Evolutionary conservation across 2,329 filamentous ascomycete genomes (phyloP).

Genomic region (Colletotrichum sp.): DNA sequence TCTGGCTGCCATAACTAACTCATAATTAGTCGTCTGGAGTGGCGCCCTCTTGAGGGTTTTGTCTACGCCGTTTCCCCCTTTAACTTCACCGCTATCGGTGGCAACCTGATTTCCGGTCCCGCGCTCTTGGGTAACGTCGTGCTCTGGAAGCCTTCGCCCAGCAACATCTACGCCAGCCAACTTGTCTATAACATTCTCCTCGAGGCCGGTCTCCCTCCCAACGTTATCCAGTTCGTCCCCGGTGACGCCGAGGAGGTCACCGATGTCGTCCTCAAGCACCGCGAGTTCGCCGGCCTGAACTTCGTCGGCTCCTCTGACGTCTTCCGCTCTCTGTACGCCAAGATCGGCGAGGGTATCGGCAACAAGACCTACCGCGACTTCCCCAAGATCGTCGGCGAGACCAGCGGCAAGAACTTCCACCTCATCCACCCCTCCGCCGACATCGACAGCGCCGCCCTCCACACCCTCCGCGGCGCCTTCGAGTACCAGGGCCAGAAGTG

Average conservation of each 20-base stretch:
- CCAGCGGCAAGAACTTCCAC: conserved; percentile 59
- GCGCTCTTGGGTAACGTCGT: conserved; percentile 45
- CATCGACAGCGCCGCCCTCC: conserved; percentile 47
- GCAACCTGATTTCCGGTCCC: conserved; percentile 38
- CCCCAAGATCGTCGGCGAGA: conserved; percentile 55
- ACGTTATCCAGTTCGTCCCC: conserved; percentile 42
- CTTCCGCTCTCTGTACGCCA: conserved; percentile 36
- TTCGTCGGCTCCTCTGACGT: conserved; percentile 44
- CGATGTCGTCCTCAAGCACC: conserved; percentile 34
- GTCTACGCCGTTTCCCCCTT: conserved; percentile 46
- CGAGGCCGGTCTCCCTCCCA: conserved; percentile 42
- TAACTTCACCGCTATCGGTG: conserved; percentile 47
- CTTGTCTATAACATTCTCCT: conserved; percentile 43
- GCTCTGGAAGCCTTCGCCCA: conserved; percentile 44
- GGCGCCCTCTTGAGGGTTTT: conserved; percentile 45
- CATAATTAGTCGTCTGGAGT: conserved; percentile 32
- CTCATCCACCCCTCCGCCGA: conserved; percentile 53
- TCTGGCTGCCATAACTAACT: background rate
- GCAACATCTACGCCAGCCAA: conserved; percentile 35
- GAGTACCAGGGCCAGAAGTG: conserved; percentile 60
- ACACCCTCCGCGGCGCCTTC: conserved; percentile 53
- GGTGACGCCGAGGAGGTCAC: conserved; percentile 42
- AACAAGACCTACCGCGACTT: conserved; percentile 37
- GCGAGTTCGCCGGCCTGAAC: conserved; percentile 40
- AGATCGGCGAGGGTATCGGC: conserved; percentile 29